phyloP scores from a whole-genome alignment of 495 filamentous ascomycete species.

The Bryoglossum gracile region DNA sequence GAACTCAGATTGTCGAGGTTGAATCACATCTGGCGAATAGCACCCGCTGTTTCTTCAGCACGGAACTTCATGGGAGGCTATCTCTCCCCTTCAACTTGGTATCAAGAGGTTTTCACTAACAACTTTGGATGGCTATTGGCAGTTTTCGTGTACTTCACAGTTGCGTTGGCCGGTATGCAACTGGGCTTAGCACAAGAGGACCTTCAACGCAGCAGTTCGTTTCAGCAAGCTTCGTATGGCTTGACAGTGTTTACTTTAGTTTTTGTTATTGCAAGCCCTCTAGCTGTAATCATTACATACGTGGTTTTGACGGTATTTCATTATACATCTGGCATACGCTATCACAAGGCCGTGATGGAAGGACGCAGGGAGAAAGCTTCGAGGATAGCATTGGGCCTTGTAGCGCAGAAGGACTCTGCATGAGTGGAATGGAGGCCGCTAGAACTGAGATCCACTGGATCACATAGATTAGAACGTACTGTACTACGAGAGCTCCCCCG shows the following conservation, averaged over 20 bases:
- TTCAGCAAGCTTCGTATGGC: slow-evolving; percentile 13
- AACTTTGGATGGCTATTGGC: slow-evolving; percentile 33
- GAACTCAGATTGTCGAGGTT: slow-evolving; percentile 34
- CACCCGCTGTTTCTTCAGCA: neutral
- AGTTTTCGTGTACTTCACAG: slow-evolving; percentile 27
- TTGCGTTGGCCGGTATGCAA: slow-evolving; percentile 16
- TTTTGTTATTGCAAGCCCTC: neutral
- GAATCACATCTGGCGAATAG: slow-evolving; percentile 25
- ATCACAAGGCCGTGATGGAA: no score
- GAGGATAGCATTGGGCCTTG: no score
- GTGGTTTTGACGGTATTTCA: slow-evolving; percentile 10
- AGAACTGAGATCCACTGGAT: no score
- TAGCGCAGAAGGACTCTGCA: no score
- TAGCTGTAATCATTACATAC: slow-evolving; percentile 7
- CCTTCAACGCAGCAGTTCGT: neutral
- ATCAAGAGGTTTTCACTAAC: slow-evolving; percentile 27
- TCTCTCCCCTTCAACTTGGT: slow-evolving; percentile 18
- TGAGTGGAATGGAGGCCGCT: no score
- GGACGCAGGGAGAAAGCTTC: no score
- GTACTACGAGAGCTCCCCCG: no score
- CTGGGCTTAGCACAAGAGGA: slow-evolving; percentile 7
- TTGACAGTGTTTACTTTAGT: slow-evolving; percentile 13
- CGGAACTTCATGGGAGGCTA: slow-evolving; percentile 11
- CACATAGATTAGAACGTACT: no score
- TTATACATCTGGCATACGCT: no score